Conservation (phyloP, 371 early-diverging fungal genomes). For the Umbelopsis sp. region DNA sequence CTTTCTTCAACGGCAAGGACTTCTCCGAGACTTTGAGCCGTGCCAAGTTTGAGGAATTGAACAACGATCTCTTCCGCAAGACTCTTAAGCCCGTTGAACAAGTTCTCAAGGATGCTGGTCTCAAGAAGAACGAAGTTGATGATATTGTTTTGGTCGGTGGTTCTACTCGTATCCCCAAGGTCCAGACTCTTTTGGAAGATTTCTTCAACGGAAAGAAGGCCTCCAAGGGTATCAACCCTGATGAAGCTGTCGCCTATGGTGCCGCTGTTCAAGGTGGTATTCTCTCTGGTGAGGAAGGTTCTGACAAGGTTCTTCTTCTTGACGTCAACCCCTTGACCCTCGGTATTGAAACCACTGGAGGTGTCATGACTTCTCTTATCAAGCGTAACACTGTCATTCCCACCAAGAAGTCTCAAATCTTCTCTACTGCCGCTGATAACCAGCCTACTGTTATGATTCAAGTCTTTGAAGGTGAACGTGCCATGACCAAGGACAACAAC, state of each 20-base stretch:
- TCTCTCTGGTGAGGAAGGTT: constrained; percentile 78
- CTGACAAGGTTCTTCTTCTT: constrained; percentile 75
- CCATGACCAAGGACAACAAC: constrained; percentile 86
- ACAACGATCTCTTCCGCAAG: constrained; percentile 81
- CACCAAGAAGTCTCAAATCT: constrained; percentile 86
- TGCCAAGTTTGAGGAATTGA: constrained; percentile 89
- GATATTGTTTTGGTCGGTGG: constrained; percentile 94
- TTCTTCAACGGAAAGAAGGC: constrained; percentile 91
- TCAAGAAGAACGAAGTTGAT: constrained; percentile 74
- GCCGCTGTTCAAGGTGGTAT: constrained; percentile 94
- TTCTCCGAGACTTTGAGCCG: constrained; percentile 85
- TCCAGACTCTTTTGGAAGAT: constrained; percentile 87
- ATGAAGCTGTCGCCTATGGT: constrained; percentile 94
- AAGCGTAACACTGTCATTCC: constrained; percentile 91
- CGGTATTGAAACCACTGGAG: constrained; percentile 94
- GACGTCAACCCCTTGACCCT: constrained; percentile 87
- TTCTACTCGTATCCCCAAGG: constrained; percentile 94
- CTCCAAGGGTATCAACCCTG: constrained; percentile 91
- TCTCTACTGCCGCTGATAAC: constrained; percentile 93
- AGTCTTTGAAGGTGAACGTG: constrained; percentile 91
- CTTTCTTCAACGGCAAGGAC: constrained; percentile 80
- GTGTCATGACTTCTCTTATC: constrained; percentile 89
- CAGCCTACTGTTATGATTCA: constrained; percentile 91
- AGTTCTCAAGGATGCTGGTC: constrained; percentile 79
- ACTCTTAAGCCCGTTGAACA: constrained; percentile 87